Conservation (phyloP, 176 grass and related monocot species). For the Aegilops longissima region DNA sequence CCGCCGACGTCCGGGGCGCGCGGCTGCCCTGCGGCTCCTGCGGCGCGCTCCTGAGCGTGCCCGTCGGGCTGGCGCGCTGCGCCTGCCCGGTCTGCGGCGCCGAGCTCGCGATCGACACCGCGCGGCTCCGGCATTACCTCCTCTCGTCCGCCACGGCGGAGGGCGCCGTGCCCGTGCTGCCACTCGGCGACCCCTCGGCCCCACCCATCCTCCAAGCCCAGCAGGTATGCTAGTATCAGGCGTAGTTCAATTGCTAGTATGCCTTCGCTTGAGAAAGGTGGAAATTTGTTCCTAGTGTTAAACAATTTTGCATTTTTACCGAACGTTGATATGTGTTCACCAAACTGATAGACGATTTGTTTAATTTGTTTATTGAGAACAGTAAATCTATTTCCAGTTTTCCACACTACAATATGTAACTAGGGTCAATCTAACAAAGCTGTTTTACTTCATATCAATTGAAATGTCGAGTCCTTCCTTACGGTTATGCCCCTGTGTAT, state of each 20-base stretch:
- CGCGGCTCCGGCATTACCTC: constrained; percentile 35
- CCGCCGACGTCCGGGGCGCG: constrained; percentile 33
- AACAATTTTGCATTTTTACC: background rate
- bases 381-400: too few relatives aligned
- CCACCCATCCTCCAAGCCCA: constrained; percentile 16
- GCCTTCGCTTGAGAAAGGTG: background rate
- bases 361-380: background rate
- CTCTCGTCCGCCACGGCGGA: constrained; percentile 2
- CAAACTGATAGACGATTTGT: background rate
- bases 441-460: too few relatives aligned
- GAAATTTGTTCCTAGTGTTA: background rate
- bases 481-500: background rate
- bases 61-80: constrained; percentile 35
- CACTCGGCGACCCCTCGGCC: background rate
- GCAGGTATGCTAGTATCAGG: constrained; percentile 10
- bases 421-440: too few relatives aligned
- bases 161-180: constrained; percentile 19
- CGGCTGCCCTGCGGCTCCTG: constrained; percentile 52
- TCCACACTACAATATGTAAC: too few relatives aligned
- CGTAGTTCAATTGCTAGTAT: background rate
- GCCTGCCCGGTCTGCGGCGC: constrained; percentile 42
- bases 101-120: constrained; percentile 44
- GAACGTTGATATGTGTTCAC: background rate
- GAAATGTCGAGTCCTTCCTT: too few relatives aligned
- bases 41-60: constrained; percentile 39